phyloP scores from a whole-genome alignment of 176 grass and related monocot genomes.

The Lolium multiflorum region DNA sequence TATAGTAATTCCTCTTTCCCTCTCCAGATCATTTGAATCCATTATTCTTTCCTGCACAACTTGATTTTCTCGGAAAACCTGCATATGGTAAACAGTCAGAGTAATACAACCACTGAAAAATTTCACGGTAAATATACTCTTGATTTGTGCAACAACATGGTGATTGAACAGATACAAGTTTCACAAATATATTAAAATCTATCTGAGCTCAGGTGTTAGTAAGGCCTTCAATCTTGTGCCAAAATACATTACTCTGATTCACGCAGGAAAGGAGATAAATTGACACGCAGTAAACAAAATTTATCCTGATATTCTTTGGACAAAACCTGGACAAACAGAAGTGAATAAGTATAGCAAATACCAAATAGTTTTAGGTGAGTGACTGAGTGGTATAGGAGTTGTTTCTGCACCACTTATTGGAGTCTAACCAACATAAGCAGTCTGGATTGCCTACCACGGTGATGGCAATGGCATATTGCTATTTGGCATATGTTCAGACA shows the following conservation, averaged over 20 bases:
- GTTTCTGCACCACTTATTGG: not conserved
- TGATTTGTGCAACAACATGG: conserved; percentile 32
- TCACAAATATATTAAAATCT: conserved; percentile 15
- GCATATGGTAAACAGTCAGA: conserved; percentile 46
- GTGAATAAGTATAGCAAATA: not conserved
- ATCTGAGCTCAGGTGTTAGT: conserved; percentile 28
- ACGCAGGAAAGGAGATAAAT: not conserved
- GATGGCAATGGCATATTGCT: not conserved
- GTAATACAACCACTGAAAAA: conserved; percentile 31
- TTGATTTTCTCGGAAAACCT: conserved; percentile 99
- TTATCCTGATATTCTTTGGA: not conserved
- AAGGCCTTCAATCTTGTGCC: conserved; percentile 28
- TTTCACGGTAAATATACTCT: conserved; percentile 8
- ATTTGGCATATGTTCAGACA: not conserved
- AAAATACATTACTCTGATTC: not conserved
- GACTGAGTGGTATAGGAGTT: not conserved
- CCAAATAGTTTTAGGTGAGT: conserved; percentile 20
- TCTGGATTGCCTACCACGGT: not conserved
- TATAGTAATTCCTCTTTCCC: conserved; percentile 98
- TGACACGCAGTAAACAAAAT: conserved; percentile 9
- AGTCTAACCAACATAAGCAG: not conserved
- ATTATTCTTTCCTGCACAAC: conserved; percentile 96
- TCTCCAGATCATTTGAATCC: conserved; percentile 97
- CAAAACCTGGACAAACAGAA: conserved; percentile 1
- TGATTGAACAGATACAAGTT: conserved; percentile 33